Evolutionary conservation across 345 rosid genomes (phyloP).

Genomic region (Eucalyptus camaldulensis): DNA sequence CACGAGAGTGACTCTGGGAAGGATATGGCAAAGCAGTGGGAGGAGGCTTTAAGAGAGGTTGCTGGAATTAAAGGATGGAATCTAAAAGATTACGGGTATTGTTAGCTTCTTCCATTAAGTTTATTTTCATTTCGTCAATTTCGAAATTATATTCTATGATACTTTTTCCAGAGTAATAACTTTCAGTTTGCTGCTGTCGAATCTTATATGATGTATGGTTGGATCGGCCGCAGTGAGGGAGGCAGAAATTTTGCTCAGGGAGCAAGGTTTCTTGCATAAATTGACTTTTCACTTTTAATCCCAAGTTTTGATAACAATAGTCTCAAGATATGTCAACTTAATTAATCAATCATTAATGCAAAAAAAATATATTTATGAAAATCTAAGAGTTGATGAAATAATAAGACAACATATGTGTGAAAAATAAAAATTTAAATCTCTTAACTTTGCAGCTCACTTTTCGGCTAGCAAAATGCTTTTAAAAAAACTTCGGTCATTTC

Average conservation of each 20-base stretch:
- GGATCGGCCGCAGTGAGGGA: neutral
- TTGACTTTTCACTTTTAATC: no score
- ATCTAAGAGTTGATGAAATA: neutral
- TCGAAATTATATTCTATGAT: neutral
- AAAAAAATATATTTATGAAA: no score
- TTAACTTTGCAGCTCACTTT: no score
- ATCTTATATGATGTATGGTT: neutral
- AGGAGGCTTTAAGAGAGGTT: neutral
- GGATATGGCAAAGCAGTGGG: neutral
- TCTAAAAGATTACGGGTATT: neutral
- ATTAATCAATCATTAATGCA: no score
- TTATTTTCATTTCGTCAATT: neutral
- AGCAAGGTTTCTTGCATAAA: no score
- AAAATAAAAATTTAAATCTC: no score
- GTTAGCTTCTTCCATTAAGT: neutral
- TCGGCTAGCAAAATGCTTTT: no score
- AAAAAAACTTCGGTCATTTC: neutral
- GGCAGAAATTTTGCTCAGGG: no score
- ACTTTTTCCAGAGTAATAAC: no score
- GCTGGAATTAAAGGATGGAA: neutral
- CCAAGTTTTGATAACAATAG: neutral
- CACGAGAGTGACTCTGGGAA: neutral
- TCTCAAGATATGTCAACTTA: neutral
- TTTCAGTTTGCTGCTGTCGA: neutral
- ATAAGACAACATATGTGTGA: neutral